Conservation (phyloP, 139 green algal species). For the Micractinium sp. region DNA sequence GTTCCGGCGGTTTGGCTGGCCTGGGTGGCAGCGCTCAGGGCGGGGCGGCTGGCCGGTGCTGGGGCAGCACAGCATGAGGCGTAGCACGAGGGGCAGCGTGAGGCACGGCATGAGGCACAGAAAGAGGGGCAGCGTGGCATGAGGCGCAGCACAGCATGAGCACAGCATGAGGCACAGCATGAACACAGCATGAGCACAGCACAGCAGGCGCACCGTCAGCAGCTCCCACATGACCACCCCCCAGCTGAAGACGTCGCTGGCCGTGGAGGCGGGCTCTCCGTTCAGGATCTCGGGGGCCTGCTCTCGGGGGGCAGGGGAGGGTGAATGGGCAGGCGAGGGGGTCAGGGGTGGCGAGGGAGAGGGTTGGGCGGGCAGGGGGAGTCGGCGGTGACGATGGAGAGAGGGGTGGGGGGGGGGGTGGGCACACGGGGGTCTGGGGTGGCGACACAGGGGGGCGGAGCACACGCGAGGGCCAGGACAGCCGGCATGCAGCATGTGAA, state of each 20-base stretch:
- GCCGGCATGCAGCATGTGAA: no score
- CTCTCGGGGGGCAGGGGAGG: constrained; percentile 38
- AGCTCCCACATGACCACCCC: constrained; percentile 70
- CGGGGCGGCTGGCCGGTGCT: no score
- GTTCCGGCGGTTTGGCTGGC: no score
- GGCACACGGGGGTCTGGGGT: not conserved
- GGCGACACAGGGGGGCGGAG: not conserved
- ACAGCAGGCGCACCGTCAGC: not conserved
- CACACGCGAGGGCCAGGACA: no score
- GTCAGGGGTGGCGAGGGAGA: not conserved
- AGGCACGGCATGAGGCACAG: no score
- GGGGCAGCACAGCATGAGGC: no score
- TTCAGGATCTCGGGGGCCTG: constrained; percentile 58
- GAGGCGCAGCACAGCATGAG: no score
- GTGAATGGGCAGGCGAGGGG: not conserved
- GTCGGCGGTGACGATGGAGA: not conserved
- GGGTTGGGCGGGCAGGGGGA: not conserved
- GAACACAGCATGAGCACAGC: no score
- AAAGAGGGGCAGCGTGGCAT: no score
- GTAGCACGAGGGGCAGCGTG: no score
- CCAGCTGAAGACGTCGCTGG: constrained; percentile 61
- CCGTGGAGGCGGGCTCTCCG: constrained; percentile 46
- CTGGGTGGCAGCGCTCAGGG: no score
- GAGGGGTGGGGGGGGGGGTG: not conserved
- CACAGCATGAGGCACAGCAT: no score